Percentiles rank a stretch among this genome's conserved stretches.
These are phyloP conservation scores for Trichothecium sympodiale DNA, from an alignment of 2,329 filamentous ascomycete genomes.

Conservation along the genomic window DNA sequence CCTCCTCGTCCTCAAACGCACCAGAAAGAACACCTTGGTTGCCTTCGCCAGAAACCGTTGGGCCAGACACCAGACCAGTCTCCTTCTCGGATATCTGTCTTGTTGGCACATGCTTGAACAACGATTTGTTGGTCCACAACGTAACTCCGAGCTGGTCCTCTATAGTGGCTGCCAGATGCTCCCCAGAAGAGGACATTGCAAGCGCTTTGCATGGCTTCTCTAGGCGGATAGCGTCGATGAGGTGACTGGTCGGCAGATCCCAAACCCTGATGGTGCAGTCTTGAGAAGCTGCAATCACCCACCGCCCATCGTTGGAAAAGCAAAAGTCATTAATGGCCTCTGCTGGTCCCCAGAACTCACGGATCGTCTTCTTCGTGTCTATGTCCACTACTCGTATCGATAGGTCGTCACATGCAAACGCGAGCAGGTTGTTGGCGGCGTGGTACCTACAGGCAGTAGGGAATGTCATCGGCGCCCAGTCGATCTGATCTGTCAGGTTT, in stretches of 20 bases:
- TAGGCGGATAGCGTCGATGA: constrained; percentile 84
- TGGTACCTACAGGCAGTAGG: constrained; percentile 75
- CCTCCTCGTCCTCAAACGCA: constrained; percentile 53
- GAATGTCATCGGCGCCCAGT: constrained; percentile 66
- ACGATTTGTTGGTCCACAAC: constrained; percentile 87
- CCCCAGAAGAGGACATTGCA: constrained; percentile 79
- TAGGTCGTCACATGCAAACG: constrained; percentile 79
- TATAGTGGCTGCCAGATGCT: constrained; percentile 86
- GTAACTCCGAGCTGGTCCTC: constrained; percentile 78
- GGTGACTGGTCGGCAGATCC: constrained; percentile 90
- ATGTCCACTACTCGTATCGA: constrained; percentile 84
- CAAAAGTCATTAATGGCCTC: constrained; percentile 67
- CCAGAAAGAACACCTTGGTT: constrained; percentile 66
- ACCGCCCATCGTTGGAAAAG: constrained; percentile 88
- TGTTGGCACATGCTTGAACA: constrained; percentile 84
- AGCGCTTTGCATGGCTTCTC: constrained; percentile 71
- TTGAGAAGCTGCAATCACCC: constrained; percentile 81
- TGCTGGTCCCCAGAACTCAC: constrained; percentile 80
- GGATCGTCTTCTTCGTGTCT: constrained; percentile 79
- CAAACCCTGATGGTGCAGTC: constrained; percentile 76
- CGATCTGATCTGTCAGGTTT: constrained; percentile 65
- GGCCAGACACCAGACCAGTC: constrained; percentile 52
- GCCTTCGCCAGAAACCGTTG: constrained; percentile 74
- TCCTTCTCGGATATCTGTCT: constrained; percentile 72
- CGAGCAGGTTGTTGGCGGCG: constrained; percentile 70